Conservation (phyloP, 2,329 filamentous ascomycete genomes). For the Trichoderma asperellum region DNA sequence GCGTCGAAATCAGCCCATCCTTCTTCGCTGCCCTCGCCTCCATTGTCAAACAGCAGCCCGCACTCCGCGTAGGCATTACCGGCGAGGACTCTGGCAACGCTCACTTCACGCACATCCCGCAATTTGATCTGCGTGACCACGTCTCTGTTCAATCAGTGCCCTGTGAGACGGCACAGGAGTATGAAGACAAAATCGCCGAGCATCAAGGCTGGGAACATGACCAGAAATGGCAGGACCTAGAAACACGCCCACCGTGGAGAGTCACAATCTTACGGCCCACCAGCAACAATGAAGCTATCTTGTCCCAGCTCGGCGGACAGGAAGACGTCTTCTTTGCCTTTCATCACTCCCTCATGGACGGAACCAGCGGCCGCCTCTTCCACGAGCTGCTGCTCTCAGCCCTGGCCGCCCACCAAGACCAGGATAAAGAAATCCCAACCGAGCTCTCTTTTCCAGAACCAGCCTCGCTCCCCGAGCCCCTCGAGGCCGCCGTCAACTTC, state of each 20-base stretch:
- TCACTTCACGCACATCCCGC: slow-evolving; percentile 48
- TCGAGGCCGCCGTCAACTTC: slow-evolving; percentile 50
- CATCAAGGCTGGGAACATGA: slow-evolving; percentile 48
- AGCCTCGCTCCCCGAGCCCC: slow-evolving; percentile 43
- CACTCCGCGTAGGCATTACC: slow-evolving; percentile 54
- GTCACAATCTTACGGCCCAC: slow-evolving; percentile 43
- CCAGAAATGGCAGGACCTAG: slow-evolving; percentile 47
- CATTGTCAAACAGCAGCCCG: slow-evolving; percentile 50
- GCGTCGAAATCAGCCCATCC: slow-evolving; percentile 19
- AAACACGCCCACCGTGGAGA: slow-evolving; percentile 52
- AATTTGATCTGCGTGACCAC: slow-evolving; percentile 50
- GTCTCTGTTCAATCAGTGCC: slow-evolving; percentile 43
- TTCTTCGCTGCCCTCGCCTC: slow-evolving; percentile 46
- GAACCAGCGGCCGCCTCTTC: slow-evolving; percentile 53
- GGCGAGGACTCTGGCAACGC: slow-evolving; percentile 50
- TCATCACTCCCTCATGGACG: slow-evolving; percentile 59
- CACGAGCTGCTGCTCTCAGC: slow-evolving; percentile 52
- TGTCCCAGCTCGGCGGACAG: slow-evolving; percentile 8
- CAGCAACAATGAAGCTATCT: slow-evolving; percentile 27
- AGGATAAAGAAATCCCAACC: not conserved
- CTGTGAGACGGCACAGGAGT: slow-evolving; percentile 33
- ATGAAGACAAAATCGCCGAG: slow-evolving; percentile 40
- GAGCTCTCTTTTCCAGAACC: slow-evolving; percentile 40
- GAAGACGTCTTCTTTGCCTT: slow-evolving; percentile 52
- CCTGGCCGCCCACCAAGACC: slow-evolving; percentile 39